phyloP scores from a whole-genome alignment of 257 asterid species.

The Euphrasia confusa region DNA sequence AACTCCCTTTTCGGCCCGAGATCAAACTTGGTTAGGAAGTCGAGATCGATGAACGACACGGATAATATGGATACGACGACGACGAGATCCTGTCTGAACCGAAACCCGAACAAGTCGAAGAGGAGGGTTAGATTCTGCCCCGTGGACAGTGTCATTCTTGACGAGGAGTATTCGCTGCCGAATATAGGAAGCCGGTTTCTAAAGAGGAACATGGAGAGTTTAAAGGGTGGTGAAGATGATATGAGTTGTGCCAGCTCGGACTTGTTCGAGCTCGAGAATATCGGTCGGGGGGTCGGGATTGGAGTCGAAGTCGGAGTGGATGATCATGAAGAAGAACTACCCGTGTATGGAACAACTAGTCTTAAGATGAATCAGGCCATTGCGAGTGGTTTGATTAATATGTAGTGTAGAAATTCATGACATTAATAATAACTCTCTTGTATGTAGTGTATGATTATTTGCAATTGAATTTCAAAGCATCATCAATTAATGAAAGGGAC shows the following conservation, averaged over 20 bases:
- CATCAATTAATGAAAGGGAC: too few species aligned
- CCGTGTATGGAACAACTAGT: constrained; percentile 80
- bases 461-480: too few species aligned
- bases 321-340: constrained; percentile 51
- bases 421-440: too few species aligned
- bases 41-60: constrained; percentile 33
- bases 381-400: too few species aligned
- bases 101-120: constrained; percentile 24
- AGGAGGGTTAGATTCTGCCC: constrained; percentile 80
- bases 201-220: constrained; percentile 43
- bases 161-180: constrained; percentile 32
- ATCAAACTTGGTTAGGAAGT: constrained; percentile 16
- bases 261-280: constrained; percentile 74
- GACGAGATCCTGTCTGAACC: constrained; percentile 53
- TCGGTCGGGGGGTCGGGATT: too few species aligned
- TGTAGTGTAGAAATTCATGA: too few species aligned
- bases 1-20: constrained; percentile 68
- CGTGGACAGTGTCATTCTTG: constrained; percentile 41
- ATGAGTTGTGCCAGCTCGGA: constrained; percentile 74
- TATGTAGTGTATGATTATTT: too few species aligned
- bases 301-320: too few species aligned
- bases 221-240: constrained; percentile 36
- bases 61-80: constrained; percentile 42
- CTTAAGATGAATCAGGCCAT: constrained; percentile 24
- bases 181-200: constrained; percentile 34